Percentiles rank a stretch among this genome's conserved stretches.
Evolutionary conservation across 495 filamentous ascomycete species (phyloP).

Genomic region (Penicillium taxi): DNA sequence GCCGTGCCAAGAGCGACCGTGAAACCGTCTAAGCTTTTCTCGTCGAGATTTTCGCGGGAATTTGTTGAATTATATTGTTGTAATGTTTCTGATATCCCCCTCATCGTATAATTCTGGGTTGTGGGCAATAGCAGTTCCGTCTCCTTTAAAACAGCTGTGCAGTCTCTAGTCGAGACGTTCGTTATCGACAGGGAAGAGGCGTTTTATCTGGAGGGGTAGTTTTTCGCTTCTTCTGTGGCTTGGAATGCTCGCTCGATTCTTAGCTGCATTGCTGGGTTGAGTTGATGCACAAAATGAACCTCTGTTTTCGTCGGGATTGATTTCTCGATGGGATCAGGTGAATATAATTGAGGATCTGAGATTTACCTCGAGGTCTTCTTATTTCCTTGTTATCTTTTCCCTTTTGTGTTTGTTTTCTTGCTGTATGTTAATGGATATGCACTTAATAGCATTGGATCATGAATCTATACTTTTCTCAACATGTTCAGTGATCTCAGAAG

Average conservation of each 20-base stretch:
- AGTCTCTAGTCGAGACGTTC: slow-evolving; percentile 7
- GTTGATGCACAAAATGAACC: neutral
- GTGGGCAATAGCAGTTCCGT: no score
- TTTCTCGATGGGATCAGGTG: slow-evolving; percentile 5
- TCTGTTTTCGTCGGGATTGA: neutral
- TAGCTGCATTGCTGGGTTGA: slow-evolving; percentile 1
- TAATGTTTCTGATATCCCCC: slow-evolving; percentile 35
- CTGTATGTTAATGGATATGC: slow-evolving; percentile 7
- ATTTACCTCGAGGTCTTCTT: slow-evolving; percentile 3
- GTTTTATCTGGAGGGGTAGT: neutral
- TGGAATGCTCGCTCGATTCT: neutral
- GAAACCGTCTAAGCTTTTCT: slow-evolving; percentile 26
- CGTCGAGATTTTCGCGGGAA: slow-evolving; percentile 1
- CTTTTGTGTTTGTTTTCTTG: slow-evolving; percentile 18
- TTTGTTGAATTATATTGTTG: slow-evolving; percentile 8
- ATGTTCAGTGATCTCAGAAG: no score
- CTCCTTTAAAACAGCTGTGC: no score
- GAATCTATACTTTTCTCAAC: no score
- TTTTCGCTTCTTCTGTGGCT: neutral
- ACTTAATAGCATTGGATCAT: no score
- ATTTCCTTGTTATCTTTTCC: slow-evolving; percentile 19
- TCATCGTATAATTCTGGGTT: no score
- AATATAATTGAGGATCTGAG: slow-evolving; percentile 9
- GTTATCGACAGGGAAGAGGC: neutral
- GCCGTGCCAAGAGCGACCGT: slow-evolving; percentile 41